These are phyloP conservation scores for Exophiala sp. DNA, from an alignment of 2,329 filamentous ascomycete species.

Conservation along the genomic window DNA sequence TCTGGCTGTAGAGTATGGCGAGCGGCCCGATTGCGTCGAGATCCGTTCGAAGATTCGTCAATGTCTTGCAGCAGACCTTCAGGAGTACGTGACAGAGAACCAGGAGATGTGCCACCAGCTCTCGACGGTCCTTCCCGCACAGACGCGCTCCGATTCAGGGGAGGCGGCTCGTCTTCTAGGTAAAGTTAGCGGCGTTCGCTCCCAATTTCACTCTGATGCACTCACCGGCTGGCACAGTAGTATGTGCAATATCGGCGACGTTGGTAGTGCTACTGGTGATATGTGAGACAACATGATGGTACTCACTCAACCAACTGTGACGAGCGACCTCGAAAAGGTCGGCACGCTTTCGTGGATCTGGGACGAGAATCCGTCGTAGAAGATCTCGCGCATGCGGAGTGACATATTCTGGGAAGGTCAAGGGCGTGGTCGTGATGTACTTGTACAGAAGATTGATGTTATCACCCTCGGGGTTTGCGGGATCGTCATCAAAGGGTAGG, in stretches of 20 bases:
- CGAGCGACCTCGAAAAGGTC: constrained; percentile 95
- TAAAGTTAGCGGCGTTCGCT: constrained; percentile 1
- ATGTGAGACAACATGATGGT: constrained; percentile 90
- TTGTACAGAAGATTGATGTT: constrained; percentile 99
- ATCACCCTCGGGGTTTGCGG: constrained; percentile 94
- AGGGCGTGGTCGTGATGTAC: constrained; percentile 93
- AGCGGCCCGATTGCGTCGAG: constrained; percentile 69
- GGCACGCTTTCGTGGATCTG: constrained; percentile 87
- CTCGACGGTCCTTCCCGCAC: constrained; percentile 60
- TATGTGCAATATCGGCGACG: constrained; percentile 75
- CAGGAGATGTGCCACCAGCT: constrained; percentile 11
- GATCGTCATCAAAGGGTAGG: constrained; percentile 94
- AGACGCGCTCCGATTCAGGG: constrained; percentile 78
- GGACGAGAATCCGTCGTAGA: constrained; percentile 84
- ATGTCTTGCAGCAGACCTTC: constrained; percentile 38
- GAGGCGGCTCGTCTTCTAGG: constrained; percentile 51
- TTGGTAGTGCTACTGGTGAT: constrained; percentile 94
- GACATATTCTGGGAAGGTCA: constrained; percentile 98
- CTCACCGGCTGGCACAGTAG: constrained; percentile 58
- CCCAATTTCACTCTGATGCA: constrained; percentile 1
- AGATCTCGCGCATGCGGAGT: constrained; percentile 93
- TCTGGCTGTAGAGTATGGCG: constrained; percentile 94
- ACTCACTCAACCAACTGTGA: constrained; percentile 97
- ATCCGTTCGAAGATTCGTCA: constrained; percentile 57
- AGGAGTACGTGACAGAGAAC: constrained; percentile 40